phyloP scores from a whole-genome alignment of 2,329 filamentous ascomycete genomes.

The Colletotrichum lini region DNA sequence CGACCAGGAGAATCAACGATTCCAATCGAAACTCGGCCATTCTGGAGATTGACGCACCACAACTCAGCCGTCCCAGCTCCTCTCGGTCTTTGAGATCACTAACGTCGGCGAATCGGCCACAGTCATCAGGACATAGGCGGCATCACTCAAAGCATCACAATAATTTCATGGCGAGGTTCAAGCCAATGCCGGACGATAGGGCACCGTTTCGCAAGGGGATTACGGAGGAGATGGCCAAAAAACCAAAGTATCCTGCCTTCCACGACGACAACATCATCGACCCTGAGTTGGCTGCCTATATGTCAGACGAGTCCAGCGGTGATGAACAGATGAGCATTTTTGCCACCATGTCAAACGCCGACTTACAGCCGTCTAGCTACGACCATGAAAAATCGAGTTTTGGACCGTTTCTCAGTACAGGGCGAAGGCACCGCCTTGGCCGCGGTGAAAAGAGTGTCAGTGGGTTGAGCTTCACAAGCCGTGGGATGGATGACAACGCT shows the following conservation, averaged over 20 bases:
- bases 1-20: constrained; percentile 76
- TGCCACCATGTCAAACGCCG: constrained; percentile 78
- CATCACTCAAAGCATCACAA: constrained; percentile 83
- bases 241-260: constrained; percentile 85
- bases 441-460: constrained; percentile 82
- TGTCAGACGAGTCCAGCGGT: constrained; percentile 95
- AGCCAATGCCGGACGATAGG: constrained; percentile 80
- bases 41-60: constrained; percentile 89
- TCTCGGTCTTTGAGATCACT: constrained; percentile 89
- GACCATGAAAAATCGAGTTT: constrained; percentile 84
- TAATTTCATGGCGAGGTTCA: constrained; percentile 84
- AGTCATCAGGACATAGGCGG: constrained; percentile 85
- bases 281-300: constrained; percentile 92
- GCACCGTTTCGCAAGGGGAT: constrained; percentile 87
- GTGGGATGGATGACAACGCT: constrained; percentile 77
- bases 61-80: constrained; percentile 91
- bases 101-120: constrained; percentile 73
- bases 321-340: constrained; percentile 94
- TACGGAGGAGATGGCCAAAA: constrained; percentile 76
- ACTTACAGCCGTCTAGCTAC: constrained; percentile 73
- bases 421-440: constrained; percentile 82
- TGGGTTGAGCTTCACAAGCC: constrained; percentile 77
- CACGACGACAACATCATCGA: constrained; percentile 99
- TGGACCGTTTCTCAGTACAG: constrained; percentile 78
- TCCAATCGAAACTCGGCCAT: constrained; percentile 90